Conservation (phyloP, 352 stramenopile species). For the Pseudoperonospora humuli region DNA sequence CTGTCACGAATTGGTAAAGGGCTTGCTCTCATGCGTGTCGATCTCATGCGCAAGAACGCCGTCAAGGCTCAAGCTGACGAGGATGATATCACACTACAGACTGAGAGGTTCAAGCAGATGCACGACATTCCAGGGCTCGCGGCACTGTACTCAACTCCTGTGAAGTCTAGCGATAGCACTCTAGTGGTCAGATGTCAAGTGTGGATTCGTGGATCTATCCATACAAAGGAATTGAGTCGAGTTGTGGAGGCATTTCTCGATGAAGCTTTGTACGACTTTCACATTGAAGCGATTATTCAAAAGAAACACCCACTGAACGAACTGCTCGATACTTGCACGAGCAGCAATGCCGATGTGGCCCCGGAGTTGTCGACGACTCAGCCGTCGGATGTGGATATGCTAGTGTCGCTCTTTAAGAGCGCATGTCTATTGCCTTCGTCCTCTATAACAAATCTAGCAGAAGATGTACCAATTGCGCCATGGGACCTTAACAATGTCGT, state of each 20-base stretch:
- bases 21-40: slow-evolving; percentile 56
- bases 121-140: slow-evolving; percentile 21
- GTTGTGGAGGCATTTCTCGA: slow-evolving; percentile 65
- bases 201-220: slow-evolving; percentile 67
- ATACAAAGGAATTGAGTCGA: slow-evolving; percentile 38
- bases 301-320: slow-evolving; percentile 18
- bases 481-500: slow-evolving; percentile 62
- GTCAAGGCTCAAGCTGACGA: background rate
- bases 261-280: slow-evolving; percentile 71
- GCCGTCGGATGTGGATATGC: slow-evolving; percentile 22
- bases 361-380: slow-evolving; percentile 2
- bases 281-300: slow-evolving; percentile 54
- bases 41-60: slow-evolving; percentile 30
- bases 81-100: background rate
- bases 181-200: slow-evolving; percentile 51
- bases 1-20: slow-evolving; percentile 70
- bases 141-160: slow-evolving; percentile 11
- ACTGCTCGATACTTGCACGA: background rate
- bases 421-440: slow-evolving; percentile 39
- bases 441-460: slow-evolving; percentile 45
- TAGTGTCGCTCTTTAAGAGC: slow-evolving; percentile 47
- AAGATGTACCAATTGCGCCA: slow-evolving; percentile 34
- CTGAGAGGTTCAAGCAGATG: slow-evolving; percentile 11
- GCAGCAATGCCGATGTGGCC: slow-evolving; percentile 6
- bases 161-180: background rate